A percentile compares a stretch with the other conserved stretches of the same genome.
Evolutionary conservation across 345 rosid genomes (phyloP).

Genomic region (Melastoma malabathricum): DNA sequence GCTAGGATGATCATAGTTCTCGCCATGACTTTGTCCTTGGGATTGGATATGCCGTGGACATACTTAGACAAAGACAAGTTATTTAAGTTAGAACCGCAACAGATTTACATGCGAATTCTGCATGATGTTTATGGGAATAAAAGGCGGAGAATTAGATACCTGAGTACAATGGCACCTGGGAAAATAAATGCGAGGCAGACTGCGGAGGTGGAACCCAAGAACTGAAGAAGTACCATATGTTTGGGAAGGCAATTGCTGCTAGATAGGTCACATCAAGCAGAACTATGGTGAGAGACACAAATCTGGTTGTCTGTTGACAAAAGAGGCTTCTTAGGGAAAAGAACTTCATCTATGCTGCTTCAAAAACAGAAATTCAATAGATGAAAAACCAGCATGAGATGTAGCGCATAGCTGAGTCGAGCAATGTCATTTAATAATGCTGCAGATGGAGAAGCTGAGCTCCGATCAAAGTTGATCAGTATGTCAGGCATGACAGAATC

Average conservation of each 20-base stretch:
- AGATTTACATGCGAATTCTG: background rate
- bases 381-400: conserved; percentile 77
- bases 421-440: conserved; percentile 41
- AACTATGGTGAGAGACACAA: conserved; percentile 30
- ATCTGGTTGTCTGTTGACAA: conserved; percentile 44
- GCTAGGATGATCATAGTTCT: conserved; percentile 32
- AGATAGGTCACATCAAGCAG: conserved; percentile 35
- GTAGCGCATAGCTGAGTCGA: conserved; percentile 66
- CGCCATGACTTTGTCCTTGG: conserved; percentile 21
- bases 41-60: conserved; percentile 28
- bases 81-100: no score
- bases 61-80: conserved; percentile 21
- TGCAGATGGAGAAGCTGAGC: conserved; percentile 32
- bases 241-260: conserved; percentile 54
- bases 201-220: conserved; percentile 74
- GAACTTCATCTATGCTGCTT: conserved; percentile 49
- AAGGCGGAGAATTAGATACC: conserved; percentile 21
- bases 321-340: conserved; percentile 32
- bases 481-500: conserved; percentile 67
- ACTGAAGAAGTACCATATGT: conserved; percentile 75
- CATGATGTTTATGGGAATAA: background rate
- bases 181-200: conserved; percentile 79
- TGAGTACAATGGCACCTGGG: conserved; percentile 61
- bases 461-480: conserved; percentile 59
- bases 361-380: conserved; percentile 67